Conservation (phyloP, 139 green algal genomes). For the Nannochloris sp. region DNA sequence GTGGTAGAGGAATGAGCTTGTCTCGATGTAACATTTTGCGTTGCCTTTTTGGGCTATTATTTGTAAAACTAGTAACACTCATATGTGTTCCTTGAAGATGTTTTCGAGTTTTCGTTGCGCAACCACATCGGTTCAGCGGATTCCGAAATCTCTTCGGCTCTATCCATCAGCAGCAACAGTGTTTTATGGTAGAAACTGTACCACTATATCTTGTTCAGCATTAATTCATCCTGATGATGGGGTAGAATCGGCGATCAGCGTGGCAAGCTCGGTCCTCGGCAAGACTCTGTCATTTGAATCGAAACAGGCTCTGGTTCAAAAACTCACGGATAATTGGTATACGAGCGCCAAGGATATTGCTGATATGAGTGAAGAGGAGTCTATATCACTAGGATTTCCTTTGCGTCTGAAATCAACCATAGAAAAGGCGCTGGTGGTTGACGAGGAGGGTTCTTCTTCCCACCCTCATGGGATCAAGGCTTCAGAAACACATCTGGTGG, state of each 20-base stretch:
- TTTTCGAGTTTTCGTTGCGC: not conserved
- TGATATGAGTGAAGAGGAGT: slow-evolving; percentile 18
- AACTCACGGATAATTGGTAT: slow-evolving; percentile 27
- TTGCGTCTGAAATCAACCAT: slow-evolving; percentile 12
- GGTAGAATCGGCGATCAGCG: slow-evolving; percentile 1
- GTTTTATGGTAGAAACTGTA: no score
- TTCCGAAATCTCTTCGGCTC: not conserved
- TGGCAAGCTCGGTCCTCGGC: slow-evolving; percentile 2
- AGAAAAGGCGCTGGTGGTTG: not conserved
- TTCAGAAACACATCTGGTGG: no score
- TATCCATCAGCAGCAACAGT: not conserved
- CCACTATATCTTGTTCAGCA: no score
- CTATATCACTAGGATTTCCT: slow-evolving; percentile 16
- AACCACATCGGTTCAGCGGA: not conserved
- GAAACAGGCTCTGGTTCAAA: slow-evolving; percentile 4
- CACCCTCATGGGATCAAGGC: not conserved
- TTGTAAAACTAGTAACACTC: no score
- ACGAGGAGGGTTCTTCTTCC: no score
- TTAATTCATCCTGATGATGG: not conserved
- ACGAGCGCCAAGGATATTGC: slow-evolving; percentile 22
- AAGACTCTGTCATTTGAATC: not conserved
- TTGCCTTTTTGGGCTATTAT: no score
- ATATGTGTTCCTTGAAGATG: not conserved
- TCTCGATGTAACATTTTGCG: no score
- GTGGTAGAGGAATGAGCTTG: no score